Percentiles rank a stretch among this genome's conserved stretches.
Conservation (phyloP, 2,329 filamentous ascomycete species). For the Raffaelea arxii region DNA sequence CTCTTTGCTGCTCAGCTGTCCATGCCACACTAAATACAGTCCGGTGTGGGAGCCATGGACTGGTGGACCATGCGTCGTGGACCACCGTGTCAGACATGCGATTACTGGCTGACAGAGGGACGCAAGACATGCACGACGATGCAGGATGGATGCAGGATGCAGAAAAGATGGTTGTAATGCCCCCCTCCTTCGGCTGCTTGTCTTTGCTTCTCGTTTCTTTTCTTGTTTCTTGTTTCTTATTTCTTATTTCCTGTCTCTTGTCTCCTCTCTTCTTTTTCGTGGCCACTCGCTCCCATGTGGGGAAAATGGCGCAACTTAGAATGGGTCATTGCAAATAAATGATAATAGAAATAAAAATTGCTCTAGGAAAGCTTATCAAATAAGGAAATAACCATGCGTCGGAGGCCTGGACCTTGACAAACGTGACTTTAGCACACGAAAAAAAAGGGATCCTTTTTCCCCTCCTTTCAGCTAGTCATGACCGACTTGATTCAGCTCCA, state of each 20-base stretch:
- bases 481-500: neutral
- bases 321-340: neutral
- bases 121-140: neutral
- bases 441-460: neutral
- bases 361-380: neutral
- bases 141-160: neutral
- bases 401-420: too few relatives aligned
- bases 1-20: neutral
- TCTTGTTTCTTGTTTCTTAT: neutral
- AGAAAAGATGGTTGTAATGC: neutral
- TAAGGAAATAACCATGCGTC: too few relatives aligned
- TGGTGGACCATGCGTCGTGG: neutral
- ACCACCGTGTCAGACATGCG: neutral
- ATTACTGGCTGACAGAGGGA: neutral
- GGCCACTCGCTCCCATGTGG: neutral
- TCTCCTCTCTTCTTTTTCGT: neutral
- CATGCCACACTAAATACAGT: neutral
- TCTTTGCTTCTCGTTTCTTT: neutral
- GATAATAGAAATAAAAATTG: neutral
- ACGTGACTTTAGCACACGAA: too few relatives aligned
- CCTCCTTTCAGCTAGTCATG: neutral
- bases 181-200: neutral
- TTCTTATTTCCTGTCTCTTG: neutral
- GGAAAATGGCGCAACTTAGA: slow-evolving; percentile 1
- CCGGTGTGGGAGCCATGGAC: too few relatives aligned